A percentile compares a stretch with the other conserved stretches of the same genome.
phyloP scores from a whole-genome alignment of 345 rosid species.

The Euphorbia peplus region DNA sequence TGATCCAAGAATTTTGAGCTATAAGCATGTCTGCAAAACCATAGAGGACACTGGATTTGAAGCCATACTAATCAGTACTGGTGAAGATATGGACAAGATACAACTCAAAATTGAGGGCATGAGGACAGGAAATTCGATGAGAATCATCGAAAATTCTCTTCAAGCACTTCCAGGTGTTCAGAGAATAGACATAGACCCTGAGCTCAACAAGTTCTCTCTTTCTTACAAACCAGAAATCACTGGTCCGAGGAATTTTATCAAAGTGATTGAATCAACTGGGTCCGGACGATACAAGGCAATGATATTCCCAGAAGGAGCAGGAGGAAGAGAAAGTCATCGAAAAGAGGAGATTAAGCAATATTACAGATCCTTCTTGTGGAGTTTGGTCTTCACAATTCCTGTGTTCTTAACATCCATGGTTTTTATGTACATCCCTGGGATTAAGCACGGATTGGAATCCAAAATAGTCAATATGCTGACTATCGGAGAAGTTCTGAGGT shows the following conservation, averaged over 20 bases:
- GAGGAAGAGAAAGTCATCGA: constrained; percentile 55
- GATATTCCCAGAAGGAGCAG: constrained; percentile 62
- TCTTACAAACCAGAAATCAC: constrained; percentile 71
- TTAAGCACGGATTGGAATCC: constrained; percentile 48
- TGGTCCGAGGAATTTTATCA: constrained; percentile 73
- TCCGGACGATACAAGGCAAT: constrained; percentile 59
- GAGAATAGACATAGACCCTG: constrained; percentile 26
- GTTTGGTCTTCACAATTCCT: constrained; percentile 80
- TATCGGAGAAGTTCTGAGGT: constrained; percentile 60
- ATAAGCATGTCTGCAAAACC: constrained; percentile 41
- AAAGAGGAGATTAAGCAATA: constrained; percentile 64
- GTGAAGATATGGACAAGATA: constrained; percentile 65
- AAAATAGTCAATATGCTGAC: constrained; percentile 77
- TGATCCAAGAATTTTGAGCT: constrained; percentile 48
- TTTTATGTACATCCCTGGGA: constrained; percentile 74
- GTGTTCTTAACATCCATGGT: constrained; percentile 82
- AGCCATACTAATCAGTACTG: constrained; percentile 65
- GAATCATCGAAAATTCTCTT: constrained; percentile 55
- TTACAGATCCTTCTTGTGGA: constrained; percentile 65
- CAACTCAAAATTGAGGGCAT: constrained; percentile 71
- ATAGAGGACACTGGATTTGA: constrained; percentile 67
- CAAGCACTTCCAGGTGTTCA: constrained; percentile 87
- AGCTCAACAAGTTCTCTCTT: constrained; percentile 43
- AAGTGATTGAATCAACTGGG: constrained; percentile 77
- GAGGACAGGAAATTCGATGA: constrained; percentile 45